Evolutionary conservation across 306 rosid species (phyloP).

Genomic region (Gynostemma pentaphyllum): DNA sequence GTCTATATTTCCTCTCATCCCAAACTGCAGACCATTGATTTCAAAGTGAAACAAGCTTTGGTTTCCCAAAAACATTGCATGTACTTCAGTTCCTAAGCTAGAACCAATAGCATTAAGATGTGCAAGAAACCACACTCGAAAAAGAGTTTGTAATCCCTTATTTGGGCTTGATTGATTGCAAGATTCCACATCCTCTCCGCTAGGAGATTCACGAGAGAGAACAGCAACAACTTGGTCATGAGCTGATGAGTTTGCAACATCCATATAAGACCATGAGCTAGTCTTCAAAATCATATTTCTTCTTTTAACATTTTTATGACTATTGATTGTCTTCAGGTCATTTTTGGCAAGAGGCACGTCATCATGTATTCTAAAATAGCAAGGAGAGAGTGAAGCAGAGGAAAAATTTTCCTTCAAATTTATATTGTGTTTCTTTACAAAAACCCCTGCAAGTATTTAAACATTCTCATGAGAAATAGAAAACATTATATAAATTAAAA

Average conservation of each 20-base stretch:
- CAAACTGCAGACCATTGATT: slow-evolving; percentile 31
- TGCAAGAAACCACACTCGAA: slow-evolving; percentile 54
- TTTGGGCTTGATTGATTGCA: slow-evolving; percentile 27
- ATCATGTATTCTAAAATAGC: slow-evolving; percentile 47
- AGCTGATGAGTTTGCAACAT: slow-evolving; percentile 42
- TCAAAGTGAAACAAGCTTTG: slow-evolving; percentile 69
- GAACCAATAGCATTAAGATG: slow-evolving; percentile 59
- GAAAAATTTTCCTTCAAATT: slow-evolving; percentile 40
- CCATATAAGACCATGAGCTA: slow-evolving; percentile 30
- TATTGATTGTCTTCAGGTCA: slow-evolving; percentile 36
- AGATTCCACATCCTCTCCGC: slow-evolving; percentile 34
- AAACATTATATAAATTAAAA: neutral
- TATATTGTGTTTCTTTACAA: slow-evolving; percentile 41
- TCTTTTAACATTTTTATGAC: slow-evolving; percentile 26
- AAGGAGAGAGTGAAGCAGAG: slow-evolving; percentile 53
- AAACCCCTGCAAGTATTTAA: slow-evolving; percentile 60
- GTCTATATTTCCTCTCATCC: slow-evolving; percentile 27
- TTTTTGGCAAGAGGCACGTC: slow-evolving; percentile 39
- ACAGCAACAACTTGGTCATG: slow-evolving; percentile 41
- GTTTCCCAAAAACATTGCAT: slow-evolving; percentile 44
- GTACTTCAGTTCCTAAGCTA: slow-evolving; percentile 41
- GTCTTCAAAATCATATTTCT: slow-evolving; percentile 33
- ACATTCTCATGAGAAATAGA: slow-evolving; percentile 15
- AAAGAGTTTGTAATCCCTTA: slow-evolving; percentile 50
- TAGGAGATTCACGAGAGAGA: slow-evolving; percentile 36